phyloP scores from a whole-genome alignment of 768 basidiomycete species.

The Lanmaoa rubissima region DNA sequence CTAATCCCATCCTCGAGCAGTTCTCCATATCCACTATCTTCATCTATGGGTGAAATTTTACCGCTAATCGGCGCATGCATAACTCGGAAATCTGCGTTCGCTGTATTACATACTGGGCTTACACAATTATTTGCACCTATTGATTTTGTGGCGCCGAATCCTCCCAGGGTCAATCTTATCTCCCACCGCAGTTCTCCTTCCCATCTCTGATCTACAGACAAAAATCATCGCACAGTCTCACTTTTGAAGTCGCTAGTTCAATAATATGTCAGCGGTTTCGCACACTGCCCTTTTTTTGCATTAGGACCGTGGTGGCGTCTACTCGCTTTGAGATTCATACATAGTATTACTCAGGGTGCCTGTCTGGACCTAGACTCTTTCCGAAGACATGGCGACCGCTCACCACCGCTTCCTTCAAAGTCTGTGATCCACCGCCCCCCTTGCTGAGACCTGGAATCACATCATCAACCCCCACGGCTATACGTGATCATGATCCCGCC shows the following conservation, averaged over 20 bases:
- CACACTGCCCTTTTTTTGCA: background rate
- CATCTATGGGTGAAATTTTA: slow-evolving; percentile 28
- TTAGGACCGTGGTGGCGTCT: slow-evolving; percentile 1
- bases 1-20: background rate
- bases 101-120: slow-evolving; percentile 27
- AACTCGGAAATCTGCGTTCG: slow-evolving; percentile 29
- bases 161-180: slow-evolving; percentile 35
- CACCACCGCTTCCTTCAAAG: background rate
- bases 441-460: slow-evolving; percentile 9
- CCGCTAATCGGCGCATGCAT: slow-evolving; percentile 25
- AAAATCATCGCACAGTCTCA: background rate
- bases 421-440: slow-evolving; percentile 1
- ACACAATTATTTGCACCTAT: slow-evolving; percentile 19
- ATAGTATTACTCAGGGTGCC: background rate
- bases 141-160: slow-evolving; percentile 24
- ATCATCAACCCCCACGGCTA: slow-evolving; percentile 16
- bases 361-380: background rate
- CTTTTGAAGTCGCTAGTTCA: background rate
- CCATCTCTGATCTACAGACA: slow-evolving; percentile 10
- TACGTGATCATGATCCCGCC: slow-evolving; percentile 19
- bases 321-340: too few relatives aligned
- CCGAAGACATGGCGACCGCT: slow-evolving; percentile 2
- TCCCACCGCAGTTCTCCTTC: slow-evolving; percentile 19
- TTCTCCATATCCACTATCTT: slow-evolving; percentile 10
- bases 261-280: background rate